Base-by-base conservation (phyloP, 805 yeast species). In the Alloascoidea hylecoeti region DNA sequence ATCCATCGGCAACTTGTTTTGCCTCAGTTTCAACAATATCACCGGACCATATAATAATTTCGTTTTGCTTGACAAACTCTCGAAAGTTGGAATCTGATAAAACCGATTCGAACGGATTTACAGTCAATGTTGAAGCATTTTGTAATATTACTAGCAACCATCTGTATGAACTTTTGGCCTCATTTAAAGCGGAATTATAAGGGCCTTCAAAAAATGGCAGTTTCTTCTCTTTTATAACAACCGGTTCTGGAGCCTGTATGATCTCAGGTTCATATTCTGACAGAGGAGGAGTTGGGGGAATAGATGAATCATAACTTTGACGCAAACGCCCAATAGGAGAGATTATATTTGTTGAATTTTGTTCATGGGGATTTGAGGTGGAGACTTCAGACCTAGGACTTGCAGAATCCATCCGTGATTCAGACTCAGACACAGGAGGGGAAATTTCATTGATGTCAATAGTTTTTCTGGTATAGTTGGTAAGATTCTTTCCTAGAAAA, bases 41-140 rank as follows among this genome's bases (percentile, higher is more conserved):
- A 5, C 96, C 95, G 33, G 88, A 94, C 97, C 97, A 89, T 2
- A 83, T 57, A 2, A 83, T 45, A 2, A 78, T 52, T 35, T 81
- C 68, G 35, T 66, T 68, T 15, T 69, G 67, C 15, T 57, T 58
- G 38, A 74, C 50, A 47, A 66, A 61, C 28, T 61, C 54, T 12
- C 70, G 57, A 39, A 82, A n/a, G n/a, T n/a, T n/a, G n/a, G n/a
- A n/a, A n/a, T n/a, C n/a, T n/a, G n/a, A n/a, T n/a, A n/a, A n/a
- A n/a, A n/a, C n/a, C n/a, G n/a, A n/a, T n/a, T n/a, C n/a, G n/a
- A n/a, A n/a, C n/a, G n/a, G n/a, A n/a, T n/a, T n/a, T n/a, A n/a
- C n/a, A n/a, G n/a, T n/a, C n/a, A n/a, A n/a, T n/a, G n/a, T n/a
- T n/a, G n/a, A n/a, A n/a, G n/a, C n/a, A n/a, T n/a, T n/a, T n/a